phyloP scores from a whole-genome alignment of 164 flowering plant species.

The Nelumbo lutea region DNA sequence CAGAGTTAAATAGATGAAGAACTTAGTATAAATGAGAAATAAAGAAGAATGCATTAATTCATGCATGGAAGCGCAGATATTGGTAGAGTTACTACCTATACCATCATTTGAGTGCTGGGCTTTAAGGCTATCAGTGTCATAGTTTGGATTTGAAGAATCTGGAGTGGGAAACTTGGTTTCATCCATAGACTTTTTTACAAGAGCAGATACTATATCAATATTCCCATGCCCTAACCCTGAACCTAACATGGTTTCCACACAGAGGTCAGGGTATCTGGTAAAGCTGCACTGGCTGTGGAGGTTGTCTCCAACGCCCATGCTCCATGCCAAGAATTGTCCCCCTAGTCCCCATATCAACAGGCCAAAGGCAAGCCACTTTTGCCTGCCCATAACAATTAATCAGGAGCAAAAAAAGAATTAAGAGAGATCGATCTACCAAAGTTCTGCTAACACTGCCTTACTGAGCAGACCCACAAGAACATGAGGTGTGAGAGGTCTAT shows the following conservation, averaged over 20 bases:
- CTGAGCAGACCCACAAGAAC: background rate
- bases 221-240: constrained; percentile 9
- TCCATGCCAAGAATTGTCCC: background rate
- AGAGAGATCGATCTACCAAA: background rate
- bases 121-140: background rate
- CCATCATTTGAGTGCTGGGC: constrained; percentile 2
- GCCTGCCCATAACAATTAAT: background rate
- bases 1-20: background rate
- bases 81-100: constrained; percentile 11
- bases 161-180: constrained; percentile 26
- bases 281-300: constrained; percentile 24
- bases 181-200: constrained; percentile 29
- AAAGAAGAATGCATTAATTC: background rate
- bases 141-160: constrained; percentile 3
- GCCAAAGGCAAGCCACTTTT: background rate
- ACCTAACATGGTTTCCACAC: constrained; percentile 27
- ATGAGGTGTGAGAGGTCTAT: background rate
- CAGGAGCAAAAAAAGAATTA: background rate
- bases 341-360: background rate
- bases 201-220: constrained; percentile 21
- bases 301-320: background rate
- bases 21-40: background rate
- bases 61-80: background rate
- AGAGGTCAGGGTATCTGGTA: constrained; percentile 34
- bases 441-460: background rate